Evolutionary conservation across 2,329 filamentous ascomycete genomes (phyloP).

Genomic region (Dactylellina cionopaga): DNA sequence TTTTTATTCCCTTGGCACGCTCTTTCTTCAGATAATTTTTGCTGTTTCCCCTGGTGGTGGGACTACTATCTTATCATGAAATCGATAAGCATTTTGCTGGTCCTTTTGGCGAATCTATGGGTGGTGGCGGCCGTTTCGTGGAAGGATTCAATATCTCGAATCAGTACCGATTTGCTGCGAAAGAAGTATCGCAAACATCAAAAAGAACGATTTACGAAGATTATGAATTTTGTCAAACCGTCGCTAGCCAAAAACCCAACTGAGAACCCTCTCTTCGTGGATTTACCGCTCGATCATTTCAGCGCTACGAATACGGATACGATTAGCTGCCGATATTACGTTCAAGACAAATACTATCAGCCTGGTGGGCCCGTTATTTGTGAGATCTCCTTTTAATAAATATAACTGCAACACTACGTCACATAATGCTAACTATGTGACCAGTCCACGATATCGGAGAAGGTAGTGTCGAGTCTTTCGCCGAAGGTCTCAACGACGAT

Average conservation of each 20-base stretch:
- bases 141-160: conserved; percentile 48
- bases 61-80: conserved; percentile 28
- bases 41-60: conserved; percentile 23
- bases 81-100: conserved; percentile 18
- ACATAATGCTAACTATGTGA: neutral
- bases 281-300: conserved; percentile 56
- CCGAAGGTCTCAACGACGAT: conserved; percentile 38
- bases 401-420: neutral
- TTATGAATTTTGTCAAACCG: conserved; percentile 23
- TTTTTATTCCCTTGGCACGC: neutral
- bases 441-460: conserved; percentile 56
- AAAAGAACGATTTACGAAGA: conserved; percentile 14
- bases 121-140: conserved; percentile 28
- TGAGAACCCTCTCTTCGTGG: conserved; percentile 35
- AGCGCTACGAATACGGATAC: conserved; percentile 36
- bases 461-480: conserved; percentile 33
- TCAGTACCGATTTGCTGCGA: conserved; percentile 36
- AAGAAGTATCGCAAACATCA: conserved; percentile 13
- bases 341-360: conserved; percentile 56
- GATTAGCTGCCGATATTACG: conserved; percentile 55
- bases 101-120: conserved; percentile 18
- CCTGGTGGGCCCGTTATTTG: conserved; percentile 56
- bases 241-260: conserved; percentile 17
- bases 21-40: neutral
- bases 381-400: too few species aligned